phyloP scores from a whole-genome alignment of 2,329 filamentous ascomycete species.

The Sporothrix mexicana region DNA sequence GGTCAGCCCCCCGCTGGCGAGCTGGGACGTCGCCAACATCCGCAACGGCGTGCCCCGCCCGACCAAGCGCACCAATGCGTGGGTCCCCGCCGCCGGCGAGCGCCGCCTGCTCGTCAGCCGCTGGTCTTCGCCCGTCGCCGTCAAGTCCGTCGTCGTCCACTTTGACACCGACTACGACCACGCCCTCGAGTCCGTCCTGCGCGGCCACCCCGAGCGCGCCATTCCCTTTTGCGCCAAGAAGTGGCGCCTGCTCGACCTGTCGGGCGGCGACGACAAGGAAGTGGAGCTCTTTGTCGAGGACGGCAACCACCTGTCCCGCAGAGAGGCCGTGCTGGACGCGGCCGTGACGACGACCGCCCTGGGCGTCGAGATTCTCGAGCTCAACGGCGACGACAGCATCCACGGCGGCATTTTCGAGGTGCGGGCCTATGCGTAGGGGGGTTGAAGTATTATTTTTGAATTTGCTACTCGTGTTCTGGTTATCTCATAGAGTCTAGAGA shows the following conservation, averaged over 20 bases:
- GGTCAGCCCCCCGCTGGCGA: constrained; percentile 35
- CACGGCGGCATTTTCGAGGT: constrained; percentile 41
- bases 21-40: constrained; percentile 37
- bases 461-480: too few species aligned
- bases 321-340: constrained; percentile 36
- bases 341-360: constrained; percentile 29
- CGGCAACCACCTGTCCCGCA: constrained; percentile 38
- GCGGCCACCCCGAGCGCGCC: constrained; percentile 40
- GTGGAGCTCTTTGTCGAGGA: constrained; percentile 38
- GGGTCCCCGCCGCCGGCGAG: constrained; percentile 35
- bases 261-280: constrained; percentile 35
- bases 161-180: constrained; percentile 42
- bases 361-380: constrained; percentile 39
- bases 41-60: constrained; percentile 39
- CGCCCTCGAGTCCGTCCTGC: constrained; percentile 40
- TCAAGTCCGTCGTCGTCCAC: constrained; percentile 38
- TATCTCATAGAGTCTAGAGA: not conserved
- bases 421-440: constrained; percentile 38
- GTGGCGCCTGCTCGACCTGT: constrained; percentile 39
- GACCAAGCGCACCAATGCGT: constrained; percentile 41
- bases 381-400: constrained; percentile 39
- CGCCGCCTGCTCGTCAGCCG: constrained; percentile 33
- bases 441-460: not conserved
- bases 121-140: constrained; percentile 35
- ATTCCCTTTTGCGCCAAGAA: constrained; percentile 41